Conservation (phyloP, 1,139 yeast genomes). For the Magnusiomyces paraingens region DNA sequence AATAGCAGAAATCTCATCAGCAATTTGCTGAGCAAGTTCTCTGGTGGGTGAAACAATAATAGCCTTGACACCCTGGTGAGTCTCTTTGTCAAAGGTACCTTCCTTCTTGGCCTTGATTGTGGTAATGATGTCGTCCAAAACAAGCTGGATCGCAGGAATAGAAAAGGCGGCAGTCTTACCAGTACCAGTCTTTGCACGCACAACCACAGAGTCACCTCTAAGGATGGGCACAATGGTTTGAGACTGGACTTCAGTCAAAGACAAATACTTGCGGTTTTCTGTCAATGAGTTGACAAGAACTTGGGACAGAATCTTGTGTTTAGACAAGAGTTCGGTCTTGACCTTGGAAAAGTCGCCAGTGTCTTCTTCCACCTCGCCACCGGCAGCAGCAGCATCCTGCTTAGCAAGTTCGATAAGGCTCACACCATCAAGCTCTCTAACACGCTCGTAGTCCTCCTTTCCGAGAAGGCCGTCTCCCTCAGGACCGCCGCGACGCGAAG, state of each 20-base stretch:
- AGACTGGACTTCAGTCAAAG: constrained; percentile 75
- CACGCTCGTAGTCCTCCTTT: constrained; percentile 27
- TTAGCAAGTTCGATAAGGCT: constrained; percentile 12
- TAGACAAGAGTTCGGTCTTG: constrained; percentile 27
- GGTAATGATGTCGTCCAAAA: constrained; percentile 32
- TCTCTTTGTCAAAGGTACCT: constrained; percentile 16
- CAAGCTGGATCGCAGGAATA: constrained; percentile 65
- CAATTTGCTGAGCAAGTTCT: constrained; percentile 83
- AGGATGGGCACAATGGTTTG: constrained; percentile 63
- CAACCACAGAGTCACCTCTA: constrained; percentile 56
- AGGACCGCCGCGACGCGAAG: constrained; percentile 18
- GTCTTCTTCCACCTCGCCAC: constrained; percentile 8
- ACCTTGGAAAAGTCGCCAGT: constrained; percentile 28
- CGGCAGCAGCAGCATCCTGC: constrained; percentile 9
- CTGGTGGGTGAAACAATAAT: constrained; percentile 86
- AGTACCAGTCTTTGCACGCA: constrained; percentile 91
- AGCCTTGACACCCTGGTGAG: constrained; percentile 35
- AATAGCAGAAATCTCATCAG: constrained; percentile 48
- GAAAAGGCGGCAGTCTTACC: constrained; percentile 91
- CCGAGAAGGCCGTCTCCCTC: constrained; percentile 33
- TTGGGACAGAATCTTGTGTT: constrained; percentile 27
- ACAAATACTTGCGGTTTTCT: constrained; percentile 32
- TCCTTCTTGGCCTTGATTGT: constrained; percentile 19
- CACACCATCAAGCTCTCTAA: constrained; percentile 21
- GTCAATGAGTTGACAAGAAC: constrained; percentile 33